Evolutionary conservation across 805 yeast genomes (phyloP).

Genomic region (Saccharomycopsis sp.): DNA sequence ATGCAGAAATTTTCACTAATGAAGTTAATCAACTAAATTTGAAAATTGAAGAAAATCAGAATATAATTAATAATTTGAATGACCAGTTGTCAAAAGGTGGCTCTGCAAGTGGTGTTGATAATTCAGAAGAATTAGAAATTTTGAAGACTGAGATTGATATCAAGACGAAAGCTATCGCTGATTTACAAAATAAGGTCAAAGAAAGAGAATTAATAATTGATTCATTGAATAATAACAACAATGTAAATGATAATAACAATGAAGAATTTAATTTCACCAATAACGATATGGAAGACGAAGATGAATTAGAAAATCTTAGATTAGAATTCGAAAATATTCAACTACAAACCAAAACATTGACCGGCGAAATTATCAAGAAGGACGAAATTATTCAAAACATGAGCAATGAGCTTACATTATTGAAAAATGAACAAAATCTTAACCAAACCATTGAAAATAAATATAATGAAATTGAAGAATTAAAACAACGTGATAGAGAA

Average conservation of each 20-base stretch:
- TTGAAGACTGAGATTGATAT: not conserved
- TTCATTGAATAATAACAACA: not conserved
- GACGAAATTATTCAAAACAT: constrained; percentile 9
- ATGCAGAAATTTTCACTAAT: constrained; percentile 41
- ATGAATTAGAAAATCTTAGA: not conserved
- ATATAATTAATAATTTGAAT: not conserved
- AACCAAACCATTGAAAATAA: constrained; percentile 1
- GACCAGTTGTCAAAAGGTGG: not conserved
- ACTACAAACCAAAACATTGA: not conserved
- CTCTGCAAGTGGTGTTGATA: not conserved
- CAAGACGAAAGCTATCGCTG: not conserved
- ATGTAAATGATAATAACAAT: not conserved
- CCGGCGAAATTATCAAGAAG: constrained; percentile 10
- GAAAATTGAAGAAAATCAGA: constrained; percentile 4
- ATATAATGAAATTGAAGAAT: constrained; percentile 2
- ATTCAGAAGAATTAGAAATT: not conserved
- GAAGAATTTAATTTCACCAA: not conserved
- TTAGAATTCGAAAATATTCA: constrained; percentile 7
- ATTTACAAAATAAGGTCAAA: not conserved
- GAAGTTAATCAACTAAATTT: constrained; percentile 32
- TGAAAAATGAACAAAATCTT: constrained; percentile 9
- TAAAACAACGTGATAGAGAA: not conserved
- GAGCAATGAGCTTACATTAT: constrained; percentile 9
- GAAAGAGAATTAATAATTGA: constrained; percentile 2
- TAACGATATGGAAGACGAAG: not conserved